Base-by-base conservation (phyloP, 2,329 filamentous ascomycete genomes). In the Pyricularia sp. region DNA sequence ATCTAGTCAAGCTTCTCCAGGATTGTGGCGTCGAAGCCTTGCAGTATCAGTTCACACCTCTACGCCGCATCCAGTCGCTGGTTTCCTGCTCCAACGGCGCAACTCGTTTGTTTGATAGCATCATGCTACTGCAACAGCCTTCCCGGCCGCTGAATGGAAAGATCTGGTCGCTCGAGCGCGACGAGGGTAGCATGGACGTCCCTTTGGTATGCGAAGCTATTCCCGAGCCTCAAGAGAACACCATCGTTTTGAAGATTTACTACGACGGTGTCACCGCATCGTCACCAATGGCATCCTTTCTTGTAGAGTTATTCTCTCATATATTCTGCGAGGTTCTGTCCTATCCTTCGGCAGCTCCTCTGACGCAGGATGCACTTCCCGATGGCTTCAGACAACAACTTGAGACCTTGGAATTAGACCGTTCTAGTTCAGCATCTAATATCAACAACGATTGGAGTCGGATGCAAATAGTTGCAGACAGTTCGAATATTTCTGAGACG, bases 141-240 rank as follows among this genome's bases (percentile, higher is more conserved):
- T 70, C 78, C 7, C 82, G 84, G 35, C 78, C 82, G 2, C 81
- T 89, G 67, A 82, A 88, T 62, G 69, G 73, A 5, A 69, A 68
- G 0, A 69, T 88, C 1, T 89, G 86, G 86, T 78, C 77, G 0
- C 70, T 88, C 0, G 76, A 82, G 64, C 75, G 78, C 19, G 86
- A 88, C 65, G 76, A 78, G 13, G 84, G 86, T 3, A 76, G 79
- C 5, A 93, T 93, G 88, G 88, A 91, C 73, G 78, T 88, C 19
- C 89, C 91, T 0, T 73, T 96, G 57, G 88, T 96, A 13, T 88
- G 90, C 67, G 92, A 96, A 72, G 74, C 94, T 3, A 76, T 84
- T 4, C 89, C 89, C 0, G 78, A 82, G 60, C 70, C 77, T 2
- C 71, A 72, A 9, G 68, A 77, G 28, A 80, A 91, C 72, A 76